phyloP scores from a whole-genome alignment of 2,329 filamentous ascomycete species.

The Fusarium falciforme region DNA sequence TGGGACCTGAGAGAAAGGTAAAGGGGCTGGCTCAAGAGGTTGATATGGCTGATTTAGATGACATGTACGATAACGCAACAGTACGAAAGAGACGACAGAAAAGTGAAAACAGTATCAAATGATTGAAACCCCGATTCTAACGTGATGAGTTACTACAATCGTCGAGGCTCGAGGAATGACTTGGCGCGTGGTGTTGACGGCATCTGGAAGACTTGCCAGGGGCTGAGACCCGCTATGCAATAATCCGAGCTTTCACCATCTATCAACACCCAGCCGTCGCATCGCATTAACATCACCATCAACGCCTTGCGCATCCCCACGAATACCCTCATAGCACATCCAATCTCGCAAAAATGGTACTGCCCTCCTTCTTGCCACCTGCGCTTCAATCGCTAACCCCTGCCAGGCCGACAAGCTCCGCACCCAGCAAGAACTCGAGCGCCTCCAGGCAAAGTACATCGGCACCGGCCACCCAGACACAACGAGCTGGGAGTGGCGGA shows the following conservation, averaged over 20 bases:
- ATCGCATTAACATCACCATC: background rate
- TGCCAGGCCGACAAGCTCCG: constrained; percentile 93
- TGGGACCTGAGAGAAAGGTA: background rate
- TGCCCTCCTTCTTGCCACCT: background rate
- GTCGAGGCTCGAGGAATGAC: background rate
- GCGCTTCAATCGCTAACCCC: constrained; percentile 6
- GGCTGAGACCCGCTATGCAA: background rate
- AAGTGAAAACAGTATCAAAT: no score
- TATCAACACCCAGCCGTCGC: background rate
- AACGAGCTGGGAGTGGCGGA: constrained; percentile 96
- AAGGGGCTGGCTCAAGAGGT: background rate
- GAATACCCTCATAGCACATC: background rate
- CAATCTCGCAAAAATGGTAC: constrained; percentile 41
- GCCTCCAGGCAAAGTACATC: constrained; percentile 94
- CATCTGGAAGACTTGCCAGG: background rate
- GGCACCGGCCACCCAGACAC: constrained; percentile 97
- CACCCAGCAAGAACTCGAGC: constrained; percentile 96
- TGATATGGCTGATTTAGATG: background rate
- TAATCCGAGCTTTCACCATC: background rate
- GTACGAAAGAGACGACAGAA: background rate
- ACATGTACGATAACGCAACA: background rate
- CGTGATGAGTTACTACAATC: background rate
- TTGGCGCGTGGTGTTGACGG: background rate
- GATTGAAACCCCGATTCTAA: background rate
- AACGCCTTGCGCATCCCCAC: background rate